Conservation (phyloP, 768 basidiomycete species). For the Lactifluus piperatus region DNA sequence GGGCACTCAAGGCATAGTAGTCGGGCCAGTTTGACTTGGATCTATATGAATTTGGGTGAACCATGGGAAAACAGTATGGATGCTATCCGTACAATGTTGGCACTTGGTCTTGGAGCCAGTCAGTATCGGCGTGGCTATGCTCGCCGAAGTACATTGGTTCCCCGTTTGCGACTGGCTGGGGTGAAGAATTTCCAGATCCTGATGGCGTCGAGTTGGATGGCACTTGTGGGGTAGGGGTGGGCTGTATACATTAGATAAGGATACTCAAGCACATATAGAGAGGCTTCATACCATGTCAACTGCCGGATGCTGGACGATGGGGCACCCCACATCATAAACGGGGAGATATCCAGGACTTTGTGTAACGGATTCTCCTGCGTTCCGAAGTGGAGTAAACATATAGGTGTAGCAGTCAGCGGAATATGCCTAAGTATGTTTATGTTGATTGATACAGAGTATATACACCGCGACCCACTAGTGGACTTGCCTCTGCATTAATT, state of each 20-base stretch:
- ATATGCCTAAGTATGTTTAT: not conserved
- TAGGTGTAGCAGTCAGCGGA: not conserved
- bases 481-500: not conserved
- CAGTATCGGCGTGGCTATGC: not conserved
- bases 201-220: not conserved
- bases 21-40: too few species aligned
- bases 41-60: not conserved
- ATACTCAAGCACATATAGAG: not conserved
- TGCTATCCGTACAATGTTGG: not conserved
- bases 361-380: not conserved
- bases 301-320: not conserved
- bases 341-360: not conserved
- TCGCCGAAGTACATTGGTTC: too few species aligned
- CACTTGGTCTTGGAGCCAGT: not conserved
- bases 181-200: not conserved
- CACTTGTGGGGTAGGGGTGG: not conserved
- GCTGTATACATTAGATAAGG: not conserved
- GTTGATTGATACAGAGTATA: not conserved
- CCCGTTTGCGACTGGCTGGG: not conserved
- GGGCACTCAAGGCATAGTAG: not conserved
- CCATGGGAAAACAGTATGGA: not conserved
- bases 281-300: not conserved
- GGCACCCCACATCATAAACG: not conserved
- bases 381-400: not conserved
- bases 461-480: not conserved